Evolutionary conservation across 2,329 filamentous ascomycete genomes (phyloP).

Genomic region (Lasiodiplodia gonubiensis): DNA sequence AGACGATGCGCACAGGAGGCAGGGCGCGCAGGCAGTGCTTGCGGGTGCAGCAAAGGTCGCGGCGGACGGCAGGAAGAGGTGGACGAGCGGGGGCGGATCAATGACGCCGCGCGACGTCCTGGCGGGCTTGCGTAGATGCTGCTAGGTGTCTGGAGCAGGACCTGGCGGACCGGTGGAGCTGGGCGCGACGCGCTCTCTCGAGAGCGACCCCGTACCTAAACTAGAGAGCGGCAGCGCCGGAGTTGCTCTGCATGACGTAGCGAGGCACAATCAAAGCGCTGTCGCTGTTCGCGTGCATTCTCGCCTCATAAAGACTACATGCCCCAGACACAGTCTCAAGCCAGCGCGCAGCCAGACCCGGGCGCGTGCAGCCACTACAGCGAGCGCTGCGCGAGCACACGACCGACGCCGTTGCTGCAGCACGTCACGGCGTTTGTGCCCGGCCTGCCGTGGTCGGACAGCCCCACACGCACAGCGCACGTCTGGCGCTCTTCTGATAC

Average conservation of each 20-base stretch:
- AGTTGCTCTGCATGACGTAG: conserved; percentile 14
- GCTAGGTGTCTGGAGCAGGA: conserved; percentile 5
- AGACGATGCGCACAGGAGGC: conserved; percentile 20
- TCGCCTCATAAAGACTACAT: conserved; percentile 3
- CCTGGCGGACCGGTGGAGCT: conserved; percentile 18
- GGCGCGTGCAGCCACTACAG: conserved; percentile 1
- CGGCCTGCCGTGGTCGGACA: conserved; percentile 8
- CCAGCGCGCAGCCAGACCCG: not conserved
- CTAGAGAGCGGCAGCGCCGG: conserved; percentile 14
- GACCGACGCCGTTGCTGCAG: conserved; percentile 10
- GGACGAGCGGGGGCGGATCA: conserved; percentile 14
- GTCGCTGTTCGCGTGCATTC: conserved; percentile 25
- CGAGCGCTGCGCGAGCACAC: conserved; percentile 3
- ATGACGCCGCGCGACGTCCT: conserved; percentile 15
- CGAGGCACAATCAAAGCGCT: not conserved
- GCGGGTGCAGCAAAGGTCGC: conserved; percentile 8
- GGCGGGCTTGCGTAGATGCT: conserved; percentile 10
- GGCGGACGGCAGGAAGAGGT: conserved; percentile 1
- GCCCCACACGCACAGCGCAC: conserved; percentile 15
- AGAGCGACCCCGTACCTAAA: conserved; percentile 18
- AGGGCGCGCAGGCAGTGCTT: conserved; percentile 13
- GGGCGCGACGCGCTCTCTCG: conserved; percentile 14
- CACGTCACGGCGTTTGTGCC: conserved; percentile 8
- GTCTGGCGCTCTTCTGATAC: not conserved
- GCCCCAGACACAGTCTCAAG: conserved; percentile 4